phyloP scores from a whole-genome alignment of 176 grass and related monocot species.

The Alopecurus myosuroides region DNA sequence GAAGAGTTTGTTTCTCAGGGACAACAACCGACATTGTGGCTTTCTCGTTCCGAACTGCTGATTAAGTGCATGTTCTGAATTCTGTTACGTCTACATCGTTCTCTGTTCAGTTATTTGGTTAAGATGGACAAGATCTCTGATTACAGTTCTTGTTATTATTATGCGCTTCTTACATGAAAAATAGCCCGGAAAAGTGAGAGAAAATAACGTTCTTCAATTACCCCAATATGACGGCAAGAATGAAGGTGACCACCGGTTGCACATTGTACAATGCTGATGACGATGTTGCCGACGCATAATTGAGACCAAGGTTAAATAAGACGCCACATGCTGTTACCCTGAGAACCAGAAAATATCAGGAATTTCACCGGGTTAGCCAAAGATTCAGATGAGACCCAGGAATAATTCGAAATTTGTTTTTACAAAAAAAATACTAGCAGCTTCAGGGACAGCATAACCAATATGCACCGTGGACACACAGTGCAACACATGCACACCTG shows the following conservation, averaged over 20 bases:
- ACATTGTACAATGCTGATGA: conserved; percentile 58
- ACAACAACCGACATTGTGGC: background rate
- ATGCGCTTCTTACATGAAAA: background rate
- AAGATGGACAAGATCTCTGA: background rate
- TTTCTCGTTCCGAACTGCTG: background rate
- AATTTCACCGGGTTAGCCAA: background rate
- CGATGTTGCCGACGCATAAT: conserved; percentile 54
- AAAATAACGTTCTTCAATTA: conserved; percentile 1
- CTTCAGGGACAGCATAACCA: background rate
- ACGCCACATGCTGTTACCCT: conserved; percentile 38
- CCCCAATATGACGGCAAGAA: conserved; percentile 61
- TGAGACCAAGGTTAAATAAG: conserved; percentile 50
- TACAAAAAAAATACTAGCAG: background rate
- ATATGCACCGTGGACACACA: background rate
- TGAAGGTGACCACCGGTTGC: conserved; percentile 61
- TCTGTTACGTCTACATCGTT: background rate
- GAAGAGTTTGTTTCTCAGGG: background rate
- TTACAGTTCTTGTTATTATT: background rate
- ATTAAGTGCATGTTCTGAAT: background rate
- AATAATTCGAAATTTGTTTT: background rate
- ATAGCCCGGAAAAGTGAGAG: background rate
- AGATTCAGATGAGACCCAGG: background rate
- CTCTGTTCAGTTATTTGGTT: background rate
- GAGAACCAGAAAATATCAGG: background rate
- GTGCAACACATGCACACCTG: background rate